Base-by-base conservation (phyloP, 2,329 filamentous ascomycete species). In the Lecanicillium sp. region DNA sequence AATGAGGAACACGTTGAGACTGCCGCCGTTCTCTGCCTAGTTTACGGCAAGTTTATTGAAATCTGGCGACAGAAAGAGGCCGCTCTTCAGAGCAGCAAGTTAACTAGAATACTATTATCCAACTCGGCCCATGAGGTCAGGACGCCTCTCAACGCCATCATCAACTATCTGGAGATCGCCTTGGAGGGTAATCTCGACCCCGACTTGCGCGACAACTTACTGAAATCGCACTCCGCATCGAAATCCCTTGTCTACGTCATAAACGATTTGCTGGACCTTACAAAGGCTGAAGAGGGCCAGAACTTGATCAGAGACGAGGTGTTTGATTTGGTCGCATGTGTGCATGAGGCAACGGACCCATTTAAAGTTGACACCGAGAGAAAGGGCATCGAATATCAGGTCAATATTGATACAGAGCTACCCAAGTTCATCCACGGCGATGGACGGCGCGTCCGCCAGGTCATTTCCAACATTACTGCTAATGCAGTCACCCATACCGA, bases 201-300 rank as follows among this genome's bases (percentile, higher is more conserved):
- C 13, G 88, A 94, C 53, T 94, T 86, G 0, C 71, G 89, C 15
- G 88, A 95, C 5, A 94, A 92, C 44, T 65, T 95, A 5, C 74
- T 83, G 1, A 83, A 80, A 48, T 94, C 88, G 1, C 86, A 95
- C 55, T 94, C 87, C 1, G 88, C 88, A 4, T 95, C 88, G 0
- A 94, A 94, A 53, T 94, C 87, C 1, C 65, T 95, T 18, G 90
- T 95, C 4, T 94, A 94, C 55, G 87, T 94, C 9, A 95, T 95
- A 62, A 95, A 95, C 47, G 88, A 95, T 55, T 68, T 95, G 2
- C 68, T 95, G 1, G 88, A 95, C 54, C 66, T 95, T 20, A 94
- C 89, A 1, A 92, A 94, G 53, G 84, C 84, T 0, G 88, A 94
- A 56, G 84, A 89, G 56, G 87, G 88, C 0, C 81, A 82, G 34